A percentile compares a stretch with the other conserved stretches of the same genome.
Evolutionary conservation across 345 rosid genomes (phyloP).

Genomic region (Clausena lansium): DNA sequence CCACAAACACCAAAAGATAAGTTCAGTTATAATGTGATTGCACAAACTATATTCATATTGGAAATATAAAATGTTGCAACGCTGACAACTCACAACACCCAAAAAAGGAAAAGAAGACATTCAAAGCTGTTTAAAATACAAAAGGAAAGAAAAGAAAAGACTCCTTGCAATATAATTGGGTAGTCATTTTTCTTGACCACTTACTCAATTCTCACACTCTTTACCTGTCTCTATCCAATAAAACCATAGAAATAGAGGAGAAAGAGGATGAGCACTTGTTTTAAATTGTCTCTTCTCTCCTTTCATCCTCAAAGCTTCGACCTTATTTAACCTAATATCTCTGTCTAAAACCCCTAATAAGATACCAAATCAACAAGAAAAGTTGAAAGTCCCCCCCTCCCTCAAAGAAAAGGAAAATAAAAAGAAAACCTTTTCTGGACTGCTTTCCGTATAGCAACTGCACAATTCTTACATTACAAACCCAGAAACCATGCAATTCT

Average conservation of each 20-base stretch:
- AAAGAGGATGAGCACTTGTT: conserved; percentile 97
- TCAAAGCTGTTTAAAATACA: conserved; percentile 25
- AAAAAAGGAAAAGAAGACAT: conserved; percentile 6
- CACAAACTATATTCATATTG: conserved; percentile 33
- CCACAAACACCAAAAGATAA: not conserved
- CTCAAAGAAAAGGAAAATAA: conserved; percentile 26
- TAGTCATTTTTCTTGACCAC: conserved; percentile 26
- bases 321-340: conserved; percentile 37
- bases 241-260: conserved; percentile 49
- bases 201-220: conserved; percentile 33
- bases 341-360: conserved; percentile 32
- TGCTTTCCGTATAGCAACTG: conserved; percentile 42
- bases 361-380: conserved; percentile 28
- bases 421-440: conserved; percentile 34
- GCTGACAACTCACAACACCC: conserved; percentile 36
- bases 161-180: conserved; percentile 36
- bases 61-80: conserved; percentile 36
- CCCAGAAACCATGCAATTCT: conserved; percentile 28
- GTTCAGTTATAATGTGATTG: not conserved
- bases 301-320: conserved; percentile 48
- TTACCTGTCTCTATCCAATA: conserved; percentile 27
- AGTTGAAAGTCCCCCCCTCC: conserved; percentile 20
- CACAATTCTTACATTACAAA: conserved; percentile 48
- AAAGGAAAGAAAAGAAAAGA: conserved; percentile 27
- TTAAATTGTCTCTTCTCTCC: conserved; percentile 67